These are phyloP conservation scores for Sporothrix schenckii DNA, from an alignment of 2,329 filamentous ascomycete genomes.

Conservation along the genomic window DNA sequence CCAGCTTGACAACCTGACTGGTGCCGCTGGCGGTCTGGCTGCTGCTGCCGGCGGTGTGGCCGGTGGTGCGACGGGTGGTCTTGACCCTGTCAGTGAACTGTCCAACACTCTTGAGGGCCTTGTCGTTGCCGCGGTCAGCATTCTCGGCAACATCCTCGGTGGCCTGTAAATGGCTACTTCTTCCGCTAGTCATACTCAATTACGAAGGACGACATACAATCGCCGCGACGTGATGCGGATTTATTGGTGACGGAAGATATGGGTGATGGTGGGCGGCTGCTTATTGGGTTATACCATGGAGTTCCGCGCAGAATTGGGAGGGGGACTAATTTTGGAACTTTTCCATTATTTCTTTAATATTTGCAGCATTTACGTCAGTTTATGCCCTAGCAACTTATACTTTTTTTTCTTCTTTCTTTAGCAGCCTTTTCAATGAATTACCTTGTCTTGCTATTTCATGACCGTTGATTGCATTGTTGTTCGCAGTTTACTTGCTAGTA, in stretches of 20 bases:
- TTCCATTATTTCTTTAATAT: conserved; percentile 21
- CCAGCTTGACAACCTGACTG: neutral
- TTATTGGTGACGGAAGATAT: neutral
- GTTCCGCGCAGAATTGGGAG: neutral
- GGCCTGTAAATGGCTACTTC: conserved; percentile 2
- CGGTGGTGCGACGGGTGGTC: neutral
- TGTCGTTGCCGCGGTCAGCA: neutral
- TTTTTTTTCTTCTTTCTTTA: neutral
- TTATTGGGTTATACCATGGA: conserved; percentile 3
- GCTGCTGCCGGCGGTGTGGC: neutral
- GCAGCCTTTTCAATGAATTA: too few relatives aligned
- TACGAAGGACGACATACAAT: neutral
- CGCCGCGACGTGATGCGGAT: neutral
- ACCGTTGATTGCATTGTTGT: too few relatives aligned
- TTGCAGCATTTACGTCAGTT: conserved; percentile 6
- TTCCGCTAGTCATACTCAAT: too few relatives aligned
- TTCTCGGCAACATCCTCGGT: conserved; percentile 13
- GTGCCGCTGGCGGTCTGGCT: neutral
- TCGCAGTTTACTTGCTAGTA: too few relatives aligned
- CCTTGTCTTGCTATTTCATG: too few relatives aligned
- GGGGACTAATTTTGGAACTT: neutral
- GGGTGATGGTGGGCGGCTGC: neutral
- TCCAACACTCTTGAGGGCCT: neutral
- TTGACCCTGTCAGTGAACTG: neutral
- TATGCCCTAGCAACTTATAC: neutral